Percentiles rank a stretch among this genome's conserved stretches.
These are phyloP conservation scores for Scutellaria minor DNA, from an alignment of 257 asterid genomes.

Conservation along the genomic window DNA sequence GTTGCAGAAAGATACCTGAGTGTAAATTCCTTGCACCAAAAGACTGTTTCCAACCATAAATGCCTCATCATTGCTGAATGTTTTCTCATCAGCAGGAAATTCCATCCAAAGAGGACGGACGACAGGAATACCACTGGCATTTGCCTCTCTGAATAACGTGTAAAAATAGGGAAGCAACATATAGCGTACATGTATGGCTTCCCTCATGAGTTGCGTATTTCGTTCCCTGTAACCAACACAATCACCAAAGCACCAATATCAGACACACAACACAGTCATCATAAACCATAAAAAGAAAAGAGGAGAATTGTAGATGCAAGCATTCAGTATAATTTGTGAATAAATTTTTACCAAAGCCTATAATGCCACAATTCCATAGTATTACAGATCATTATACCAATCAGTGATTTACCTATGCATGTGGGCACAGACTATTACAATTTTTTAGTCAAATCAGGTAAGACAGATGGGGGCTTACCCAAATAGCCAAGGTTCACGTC, in stretches of 20 bases:
- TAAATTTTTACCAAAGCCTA: not conserved
- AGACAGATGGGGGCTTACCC: slow-evolving; percentile 65
- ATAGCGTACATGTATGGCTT: slow-evolving; percentile 86
- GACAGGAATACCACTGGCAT: slow-evolving; percentile 82
- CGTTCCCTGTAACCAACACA: slow-evolving; percentile 65
- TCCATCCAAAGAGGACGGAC: slow-evolving; percentile 99
- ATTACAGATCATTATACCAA: slow-evolving; percentile 17
- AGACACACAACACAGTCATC: slow-evolving; percentile 22
- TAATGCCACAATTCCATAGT: not conserved
- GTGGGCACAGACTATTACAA: not conserved
- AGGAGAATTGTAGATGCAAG: slow-evolving; percentile 10
- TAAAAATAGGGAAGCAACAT: slow-evolving; percentile 91
- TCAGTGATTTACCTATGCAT: not conserved
- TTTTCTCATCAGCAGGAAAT: slow-evolving; percentile 82
- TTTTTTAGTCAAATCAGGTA: slow-evolving; percentile 16
- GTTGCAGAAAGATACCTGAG: slow-evolving; percentile 57
- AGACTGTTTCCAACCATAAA: slow-evolving; percentile 94
- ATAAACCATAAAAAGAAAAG: not conserved
- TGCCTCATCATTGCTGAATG: slow-evolving; percentile 89
- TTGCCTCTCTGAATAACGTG: slow-evolving; percentile 95
- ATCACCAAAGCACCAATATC: slow-evolving; percentile 17
- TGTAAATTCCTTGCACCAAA: slow-evolving; percentile 93
- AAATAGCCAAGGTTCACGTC: slow-evolving; percentile 97
- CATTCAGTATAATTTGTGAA: not conserved
- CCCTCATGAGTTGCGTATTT: slow-evolving; percentile 77